Base-by-base conservation (phyloP, 1,139 yeast genomes). In the Nakaseomyces nivariensis region DNA sequence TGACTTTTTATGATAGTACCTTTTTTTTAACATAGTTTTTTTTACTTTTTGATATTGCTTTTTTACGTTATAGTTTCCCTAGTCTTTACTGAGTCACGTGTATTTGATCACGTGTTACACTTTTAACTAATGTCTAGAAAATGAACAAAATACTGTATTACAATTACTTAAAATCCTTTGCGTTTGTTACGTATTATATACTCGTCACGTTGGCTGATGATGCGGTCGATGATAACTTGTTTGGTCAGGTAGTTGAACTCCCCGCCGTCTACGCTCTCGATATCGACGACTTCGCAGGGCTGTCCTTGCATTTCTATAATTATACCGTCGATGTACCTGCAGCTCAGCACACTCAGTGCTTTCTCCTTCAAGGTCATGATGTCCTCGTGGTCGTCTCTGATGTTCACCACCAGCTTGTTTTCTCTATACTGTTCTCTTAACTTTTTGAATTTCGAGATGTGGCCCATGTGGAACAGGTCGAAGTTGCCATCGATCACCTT, bases 391-490 rank as follows among this genome's bases (percentile, higher is more conserved):
- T 74, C 72, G 31, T 61, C 58, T 64, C 86, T 95, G 56, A 80
- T 82, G 57, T 79, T 81, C 24, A 85, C 88, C 0, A 87, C 79
- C 8, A 71, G 65, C 8, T 75, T 74, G 7, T 64, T 63, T 5
- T 67, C 67, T 3, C 71, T 71, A 3, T 55, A 60, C 11, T 51
- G 52, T 3, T 48, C 42, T 52, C 65, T 48, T 64, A 82, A 47
- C 31, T 52, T 49, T 10, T 61, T 59, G 27, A 68, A 49, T n/a
- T 67, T 68, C 51, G 82, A 85, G 55, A 90, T 87, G 64, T 92
- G 97, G 17, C 96, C 97, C 31, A 96, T 90, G 64, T 89, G 90
- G 68, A 92, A 89, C 54, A 92, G 73, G 67, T 92, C 98, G 70
- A 89, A 92, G 1, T 86, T 86, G 24, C 97, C 97, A 59, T 84